phyloP scores from a whole-genome alignment of 176 grass and related monocot species.

The Echinochloa phyllopogon region DNA sequence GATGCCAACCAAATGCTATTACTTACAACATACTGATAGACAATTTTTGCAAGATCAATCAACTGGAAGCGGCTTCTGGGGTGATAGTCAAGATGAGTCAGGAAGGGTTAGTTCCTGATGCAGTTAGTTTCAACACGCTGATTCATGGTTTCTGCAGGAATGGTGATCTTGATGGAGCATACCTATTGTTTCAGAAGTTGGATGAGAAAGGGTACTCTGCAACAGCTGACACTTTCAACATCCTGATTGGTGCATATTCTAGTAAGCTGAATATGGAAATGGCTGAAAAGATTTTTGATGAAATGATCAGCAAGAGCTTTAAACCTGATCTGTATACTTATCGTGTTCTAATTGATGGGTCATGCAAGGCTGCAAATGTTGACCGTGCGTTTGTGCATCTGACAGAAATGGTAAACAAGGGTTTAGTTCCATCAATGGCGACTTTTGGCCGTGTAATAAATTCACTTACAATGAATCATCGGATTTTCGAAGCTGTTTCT shows the following conservation, averaged over 20 bases:
- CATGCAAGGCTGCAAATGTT: conserved; percentile 72
- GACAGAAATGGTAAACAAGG: conserved; percentile 66
- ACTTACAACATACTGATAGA: conserved; percentile 95
- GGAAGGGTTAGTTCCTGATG: conserved; percentile 83
- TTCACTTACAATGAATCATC: conserved; percentile 56
- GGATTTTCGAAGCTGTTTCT: conserved; percentile 62
- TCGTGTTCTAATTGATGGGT: conserved; percentile 79
- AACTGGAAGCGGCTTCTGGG: conserved; percentile 68
- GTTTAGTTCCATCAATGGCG: conserved; percentile 70
- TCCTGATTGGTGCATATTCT: conserved; percentile 76
- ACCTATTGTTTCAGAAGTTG: conserved; percentile 75
- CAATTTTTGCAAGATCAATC: conserved; percentile 71
- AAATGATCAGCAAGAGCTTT: conserved; percentile 72
- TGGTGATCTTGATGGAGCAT: conserved; percentile 77
- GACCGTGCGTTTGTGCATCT: conserved; percentile 66
- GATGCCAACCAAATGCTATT: conserved; percentile 70
- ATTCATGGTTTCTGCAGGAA: conserved; percentile 89
- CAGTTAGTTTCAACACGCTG: conserved; percentile 83
- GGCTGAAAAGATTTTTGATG: conserved; percentile 75
- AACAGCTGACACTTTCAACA: conserved; percentile 86
- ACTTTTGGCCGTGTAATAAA: conserved; percentile 88
- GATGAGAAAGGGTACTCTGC: conserved; percentile 63
- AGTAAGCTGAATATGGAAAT: conserved; percentile 76
- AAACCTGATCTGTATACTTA: conserved; percentile 77
- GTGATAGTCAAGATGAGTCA: conserved; percentile 82